Evolutionary conservation across 306 rosid genomes (phyloP).

Genomic region (Quercus glauca): DNA sequence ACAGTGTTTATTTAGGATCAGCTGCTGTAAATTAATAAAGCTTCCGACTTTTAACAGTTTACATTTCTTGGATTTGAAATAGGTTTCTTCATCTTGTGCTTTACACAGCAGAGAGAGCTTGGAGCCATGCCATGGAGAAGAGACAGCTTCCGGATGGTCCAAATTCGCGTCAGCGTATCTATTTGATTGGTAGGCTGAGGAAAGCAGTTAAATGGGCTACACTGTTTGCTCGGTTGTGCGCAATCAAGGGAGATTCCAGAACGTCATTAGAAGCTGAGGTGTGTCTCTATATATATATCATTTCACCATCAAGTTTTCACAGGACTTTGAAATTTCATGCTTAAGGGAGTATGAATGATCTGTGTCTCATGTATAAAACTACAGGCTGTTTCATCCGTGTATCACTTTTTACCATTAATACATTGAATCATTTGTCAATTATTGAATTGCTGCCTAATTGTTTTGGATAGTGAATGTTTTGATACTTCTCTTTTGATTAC

Average conservation of each 20-base stretch:
- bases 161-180: conserved; percentile 74
- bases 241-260: conserved; percentile 87
- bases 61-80: conserved; percentile 33
- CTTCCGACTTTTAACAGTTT: conserved; percentile 17
- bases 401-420: neutral
- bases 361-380: neutral
- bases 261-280: conserved; percentile 99
- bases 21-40: neutral
- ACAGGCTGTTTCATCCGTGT: neutral
- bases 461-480: too few relatives aligned
- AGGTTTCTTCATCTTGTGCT: conserved; percentile 93
- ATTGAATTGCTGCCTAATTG: neutral
- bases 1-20: too few relatives aligned
- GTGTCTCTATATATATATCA: conserved; percentile 15
- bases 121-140: conserved; percentile 99
- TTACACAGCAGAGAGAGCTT: conserved; percentile 93
- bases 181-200: conserved; percentile 95
- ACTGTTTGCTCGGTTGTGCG: conserved; percentile 79
- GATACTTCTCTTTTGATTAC: too few relatives aligned
- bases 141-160: conserved; percentile 97
- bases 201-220: conserved; percentile 97
- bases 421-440: neutral
- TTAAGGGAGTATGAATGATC: neutral
- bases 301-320: neutral
- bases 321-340: neutral